Conservation (phyloP, 2,329 filamentous ascomycete species). For the Cytospora paraplurivora region DNA sequence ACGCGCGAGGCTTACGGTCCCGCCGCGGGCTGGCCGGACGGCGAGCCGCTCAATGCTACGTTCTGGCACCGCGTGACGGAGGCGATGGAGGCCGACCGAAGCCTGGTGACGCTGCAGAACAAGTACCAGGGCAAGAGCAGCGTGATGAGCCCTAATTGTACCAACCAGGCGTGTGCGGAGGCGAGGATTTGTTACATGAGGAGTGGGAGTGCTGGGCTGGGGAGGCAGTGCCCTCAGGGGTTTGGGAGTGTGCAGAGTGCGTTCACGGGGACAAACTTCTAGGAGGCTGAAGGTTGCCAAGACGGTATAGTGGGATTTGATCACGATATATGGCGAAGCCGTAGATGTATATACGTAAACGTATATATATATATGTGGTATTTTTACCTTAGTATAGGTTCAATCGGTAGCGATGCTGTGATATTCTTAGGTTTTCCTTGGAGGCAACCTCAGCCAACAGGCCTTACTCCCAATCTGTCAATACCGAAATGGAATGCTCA, state of each 20-base stretch:
- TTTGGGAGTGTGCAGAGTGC: constrained; percentile 44
- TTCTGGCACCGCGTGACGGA: constrained; percentile 62
- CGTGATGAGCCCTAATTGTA: constrained; percentile 53
- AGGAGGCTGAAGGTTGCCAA: not conserved
- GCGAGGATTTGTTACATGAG: constrained; percentile 64
- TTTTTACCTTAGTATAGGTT: too few species aligned
- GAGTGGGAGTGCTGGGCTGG: constrained; percentile 55
- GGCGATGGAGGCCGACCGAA: constrained; percentile 54
- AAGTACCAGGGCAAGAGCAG: constrained; percentile 55
- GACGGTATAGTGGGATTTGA: not conserved
- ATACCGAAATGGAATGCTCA: too few species aligned
- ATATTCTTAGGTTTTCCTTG: too few species aligned
- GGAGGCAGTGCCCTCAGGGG: constrained; percentile 54
- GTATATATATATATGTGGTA: not conserved
- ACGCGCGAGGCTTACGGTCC: constrained; percentile 45
- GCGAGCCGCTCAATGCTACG: constrained; percentile 57
- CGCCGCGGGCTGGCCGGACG: constrained; percentile 43
- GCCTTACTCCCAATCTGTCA: too few species aligned
- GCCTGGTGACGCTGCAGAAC: constrained; percentile 53
- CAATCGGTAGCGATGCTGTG: too few species aligned
- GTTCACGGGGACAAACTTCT: constrained; percentile 41
- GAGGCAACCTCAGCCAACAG: too few species aligned
- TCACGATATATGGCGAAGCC: not conserved
- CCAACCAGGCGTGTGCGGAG: constrained; percentile 50
- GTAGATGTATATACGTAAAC: not conserved